These are phyloP conservation scores for Fusarium azukiicola DNA, from an alignment of 2,329 filamentous ascomycete species.

Conservation along the genomic window DNA sequence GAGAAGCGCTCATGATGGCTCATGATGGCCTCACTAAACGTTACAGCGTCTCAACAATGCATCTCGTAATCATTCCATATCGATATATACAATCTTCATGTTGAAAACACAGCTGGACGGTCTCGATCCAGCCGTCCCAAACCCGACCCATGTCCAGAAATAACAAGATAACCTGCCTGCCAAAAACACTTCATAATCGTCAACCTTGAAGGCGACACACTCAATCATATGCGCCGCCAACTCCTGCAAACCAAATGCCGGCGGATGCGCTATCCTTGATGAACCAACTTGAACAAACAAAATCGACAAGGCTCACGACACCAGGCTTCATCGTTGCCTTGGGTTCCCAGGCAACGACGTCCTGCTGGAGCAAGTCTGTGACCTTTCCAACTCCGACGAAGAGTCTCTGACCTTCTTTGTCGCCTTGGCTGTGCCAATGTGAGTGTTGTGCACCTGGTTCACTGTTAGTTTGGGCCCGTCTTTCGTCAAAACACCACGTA, in stretches of 20 bases:
- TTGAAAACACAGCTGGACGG: slow-evolving; percentile 21
- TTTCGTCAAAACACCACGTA: slow-evolving; percentile 61
- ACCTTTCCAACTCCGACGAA: slow-evolving; percentile 43
- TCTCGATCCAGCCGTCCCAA: slow-evolving; percentile 25
- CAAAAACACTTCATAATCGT: slow-evolving; percentile 46
- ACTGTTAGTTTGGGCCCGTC: slow-evolving; percentile 33
- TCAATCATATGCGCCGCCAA: slow-evolving; percentile 50
- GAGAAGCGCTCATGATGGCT: background rate
- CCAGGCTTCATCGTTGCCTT: slow-evolving; percentile 2
- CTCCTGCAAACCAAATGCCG: slow-evolving; percentile 47
- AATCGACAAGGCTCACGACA: slow-evolving; percentile 28
- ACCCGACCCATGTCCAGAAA: slow-evolving; percentile 47
- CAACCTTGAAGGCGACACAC: slow-evolving; percentile 41
- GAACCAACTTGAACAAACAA: slow-evolving; percentile 20
- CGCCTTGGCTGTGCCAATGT: slow-evolving; percentile 93
- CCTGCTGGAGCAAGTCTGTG: slow-evolving; percentile 16
- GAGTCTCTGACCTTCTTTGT: slow-evolving; percentile 79
- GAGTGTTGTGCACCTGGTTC: slow-evolving; percentile 88
- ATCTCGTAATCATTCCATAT: slow-evolving; percentile 47
- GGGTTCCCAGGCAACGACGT: slow-evolving; percentile 23
- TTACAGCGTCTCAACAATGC: slow-evolving; percentile 8
- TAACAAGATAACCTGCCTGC: slow-evolving; percentile 44
- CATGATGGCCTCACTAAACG: background rate
- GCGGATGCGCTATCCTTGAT: slow-evolving; percentile 39
- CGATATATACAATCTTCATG: slow-evolving; percentile 49